These are phyloP conservation scores for Barnettozyma botsteinii DNA, from an alignment of 805 yeast genomes.

Conservation along the genomic window DNA sequence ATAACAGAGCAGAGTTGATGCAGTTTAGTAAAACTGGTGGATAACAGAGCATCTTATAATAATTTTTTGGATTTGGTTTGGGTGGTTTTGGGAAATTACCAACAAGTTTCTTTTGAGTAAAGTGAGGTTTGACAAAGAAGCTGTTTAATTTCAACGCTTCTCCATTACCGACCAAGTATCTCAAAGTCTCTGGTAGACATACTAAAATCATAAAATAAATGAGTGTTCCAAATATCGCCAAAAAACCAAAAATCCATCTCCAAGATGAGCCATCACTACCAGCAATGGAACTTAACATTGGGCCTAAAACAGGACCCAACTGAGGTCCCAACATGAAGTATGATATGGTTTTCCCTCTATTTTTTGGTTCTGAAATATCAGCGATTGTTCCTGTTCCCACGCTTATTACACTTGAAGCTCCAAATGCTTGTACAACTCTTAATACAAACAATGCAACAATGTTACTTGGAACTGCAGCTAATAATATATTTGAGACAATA, in stretches of 20 bases:
- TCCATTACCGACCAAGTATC: conserved; percentile 54
- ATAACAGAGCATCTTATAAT: conserved; percentile 33
- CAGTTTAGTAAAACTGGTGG: conserved; percentile 43
- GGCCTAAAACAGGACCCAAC: conserved; percentile 81
- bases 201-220: conserved; percentile 47
- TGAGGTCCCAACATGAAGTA: conserved; percentile 82
- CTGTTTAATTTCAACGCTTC: conserved; percentile 24
- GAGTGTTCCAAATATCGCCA: conserved; percentile 60
- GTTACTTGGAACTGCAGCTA: conserved; percentile 58
- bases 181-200: conserved; percentile 73
- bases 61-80: conserved; percentile 35
- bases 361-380: conserved; percentile 60
- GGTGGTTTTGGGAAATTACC: conserved; percentile 39
- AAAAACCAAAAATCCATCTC: conserved; percentile 79
- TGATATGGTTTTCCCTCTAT: conserved; percentile 80
- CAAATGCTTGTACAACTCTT: conserved; percentile 68
- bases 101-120: conserved; percentile 23
- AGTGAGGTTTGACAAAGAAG: conserved; percentile 28
- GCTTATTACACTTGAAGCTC: conserved; percentile 83
- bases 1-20: conserved; percentile 42
- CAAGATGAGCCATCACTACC: conserved; percentile 64
- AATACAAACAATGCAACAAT: conserved; percentile 65
- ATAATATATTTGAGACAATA: conserved; percentile 55
- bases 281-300: conserved; percentile 73
- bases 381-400: conserved; percentile 89